These are phyloP conservation scores for Xerocomellus chrysenteron DNA, from an alignment of 768 basidiomycete genomes.

Conservation along the genomic window DNA sequence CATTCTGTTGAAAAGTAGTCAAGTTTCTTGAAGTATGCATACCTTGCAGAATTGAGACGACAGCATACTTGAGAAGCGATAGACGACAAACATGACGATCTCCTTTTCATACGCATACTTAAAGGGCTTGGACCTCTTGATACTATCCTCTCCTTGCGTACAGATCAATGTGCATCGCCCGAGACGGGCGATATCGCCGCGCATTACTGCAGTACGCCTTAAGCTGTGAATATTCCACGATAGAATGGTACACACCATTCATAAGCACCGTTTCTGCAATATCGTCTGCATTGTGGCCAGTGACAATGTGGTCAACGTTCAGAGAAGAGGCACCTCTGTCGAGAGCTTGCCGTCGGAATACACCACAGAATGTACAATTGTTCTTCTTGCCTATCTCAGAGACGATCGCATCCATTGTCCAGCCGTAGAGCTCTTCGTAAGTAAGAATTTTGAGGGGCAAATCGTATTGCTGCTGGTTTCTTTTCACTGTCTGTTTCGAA, in stretches of 20 bases:
- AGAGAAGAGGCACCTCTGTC: constrained; percentile 91
- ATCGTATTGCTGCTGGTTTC: constrained; percentile 92
- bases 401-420: constrained; percentile 99
- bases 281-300: constrained; percentile 98
- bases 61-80: background rate
- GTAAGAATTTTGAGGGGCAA: constrained; percentile 95
- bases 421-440: constrained; percentile 95
- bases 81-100: constrained; percentile 82
- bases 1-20: constrained; percentile 99
- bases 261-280: constrained; percentile 98
- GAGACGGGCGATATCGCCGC: constrained; percentile 93
- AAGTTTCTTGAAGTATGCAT: constrained; percentile 98
- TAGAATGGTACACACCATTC: constrained; percentile 71
- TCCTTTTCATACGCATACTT: constrained; percentile 99
- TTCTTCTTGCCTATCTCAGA: constrained; percentile 95
- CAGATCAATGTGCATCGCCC: constrained; percentile 93
- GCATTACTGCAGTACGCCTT: constrained; percentile 69
- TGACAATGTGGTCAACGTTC: constrained; percentile 94
- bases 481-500: constrained; percentile 81
- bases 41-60: constrained; percentile 52
- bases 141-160: constrained; percentile 94
- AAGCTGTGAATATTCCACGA: background rate
- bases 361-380: constrained; percentile 99
- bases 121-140: constrained; percentile 98
- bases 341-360: constrained; percentile 93